phyloP scores from a whole-genome alignment of 139 green algal species.

The Trebouxia sp. region DNA sequence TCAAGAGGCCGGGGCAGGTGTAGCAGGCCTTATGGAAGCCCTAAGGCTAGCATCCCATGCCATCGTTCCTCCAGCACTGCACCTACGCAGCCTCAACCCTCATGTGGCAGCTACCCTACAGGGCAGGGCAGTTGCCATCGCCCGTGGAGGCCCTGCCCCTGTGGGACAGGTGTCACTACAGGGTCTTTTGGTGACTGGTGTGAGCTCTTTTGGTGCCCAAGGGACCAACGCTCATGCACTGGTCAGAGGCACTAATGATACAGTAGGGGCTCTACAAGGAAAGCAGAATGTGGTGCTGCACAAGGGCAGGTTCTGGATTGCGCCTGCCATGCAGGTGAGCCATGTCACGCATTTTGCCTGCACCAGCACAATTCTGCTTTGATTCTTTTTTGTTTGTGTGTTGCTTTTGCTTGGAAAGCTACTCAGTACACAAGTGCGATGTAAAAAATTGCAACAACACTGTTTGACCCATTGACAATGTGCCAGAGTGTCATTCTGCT shows the following conservation, averaged over 20 bases:
- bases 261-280: neutral
- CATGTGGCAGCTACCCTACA: slow-evolving; percentile 50
- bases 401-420: no score
- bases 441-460: no score
- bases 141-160: slow-evolving; percentile 36
- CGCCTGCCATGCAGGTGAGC: slow-evolving; percentile 28
- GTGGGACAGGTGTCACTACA: slow-evolving; percentile 12
- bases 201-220: slow-evolving; percentile 72
- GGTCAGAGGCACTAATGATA: slow-evolving; percentile 32
- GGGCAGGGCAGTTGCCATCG: slow-evolving; percentile 34
- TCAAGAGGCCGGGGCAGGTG: slow-evolving; percentile 56
- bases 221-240: slow-evolving; percentile 69
- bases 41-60: slow-evolving; percentile 24
- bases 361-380: no score
- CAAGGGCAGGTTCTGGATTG: slow-evolving; percentile 29
- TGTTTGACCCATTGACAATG: no score
- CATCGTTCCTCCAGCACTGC: slow-evolving; percentile 43
- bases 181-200: slow-evolving; percentile 39
- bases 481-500: no score
- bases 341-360: no score
- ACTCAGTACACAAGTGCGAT: no score
- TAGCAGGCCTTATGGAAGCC: slow-evolving; percentile 50
- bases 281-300: neutral
- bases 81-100: slow-evolving; percentile 71
- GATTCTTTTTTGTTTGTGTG: no score